These are phyloP conservation scores for Rutstroemia sydowiana DNA, from an alignment of 2,329 filamentous ascomycete species.

Conservation along the genomic window DNA sequence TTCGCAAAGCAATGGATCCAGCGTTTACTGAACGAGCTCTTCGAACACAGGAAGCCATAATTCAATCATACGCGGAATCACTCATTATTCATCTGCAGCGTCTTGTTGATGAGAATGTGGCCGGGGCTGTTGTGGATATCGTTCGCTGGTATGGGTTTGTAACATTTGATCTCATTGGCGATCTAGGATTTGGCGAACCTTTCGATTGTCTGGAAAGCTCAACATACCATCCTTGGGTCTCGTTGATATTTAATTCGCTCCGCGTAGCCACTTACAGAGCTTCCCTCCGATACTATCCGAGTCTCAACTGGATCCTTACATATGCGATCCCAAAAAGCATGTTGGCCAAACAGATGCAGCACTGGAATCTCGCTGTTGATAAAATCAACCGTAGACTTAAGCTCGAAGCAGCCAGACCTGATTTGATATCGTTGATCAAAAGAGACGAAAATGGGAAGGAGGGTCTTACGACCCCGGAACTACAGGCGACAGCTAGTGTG, in stretches of 20 bases:
- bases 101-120: not conserved
- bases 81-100: not conserved
- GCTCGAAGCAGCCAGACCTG: not conserved
- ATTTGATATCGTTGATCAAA: not conserved
- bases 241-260: not conserved
- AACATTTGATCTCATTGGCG: constrained; percentile 35
- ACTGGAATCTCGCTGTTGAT: not conserved
- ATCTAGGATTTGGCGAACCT: constrained; percentile 37
- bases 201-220: constrained; percentile 29
- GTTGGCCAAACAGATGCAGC: not conserved
- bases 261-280: not conserved
- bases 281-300: not conserved
- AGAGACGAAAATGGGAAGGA: not conserved
- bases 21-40: constrained; percentile 28
- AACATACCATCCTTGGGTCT: constrained; percentile 3
- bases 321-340: not conserved
- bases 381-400: not conserved
- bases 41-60: constrained; percentile 24
- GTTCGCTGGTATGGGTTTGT: constrained; percentile 30
- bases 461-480: not conserved
- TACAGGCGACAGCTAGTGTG: not conserved
- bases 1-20: constrained; percentile 22
- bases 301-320: not conserved
- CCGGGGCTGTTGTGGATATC: constrained; percentile 18
- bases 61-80: constrained; percentile 7